Evolutionary conservation across 2,329 filamentous ascomycete species (phyloP), one percentile per base, ranked within the genome.

Genomic region (Chrysoporthe cubensis): DNA sequence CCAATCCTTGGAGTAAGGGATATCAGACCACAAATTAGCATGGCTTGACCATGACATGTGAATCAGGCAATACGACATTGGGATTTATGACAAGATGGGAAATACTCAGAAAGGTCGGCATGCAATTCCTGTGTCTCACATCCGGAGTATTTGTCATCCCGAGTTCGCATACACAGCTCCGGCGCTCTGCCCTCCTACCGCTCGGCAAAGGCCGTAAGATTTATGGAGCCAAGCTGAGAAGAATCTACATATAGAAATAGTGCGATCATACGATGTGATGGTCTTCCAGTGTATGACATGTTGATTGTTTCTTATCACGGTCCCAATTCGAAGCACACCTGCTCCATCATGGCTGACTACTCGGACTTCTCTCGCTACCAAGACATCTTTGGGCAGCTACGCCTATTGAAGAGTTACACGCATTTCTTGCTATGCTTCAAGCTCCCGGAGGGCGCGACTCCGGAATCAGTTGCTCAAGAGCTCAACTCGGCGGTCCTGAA

Each of bases 311-410:
- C 26, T 21, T 16, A 21, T 54, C 50, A 32, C 4, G 6, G 2
- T n/a, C 26, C 3, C 7, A 54, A 16, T 1, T 2, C 8, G 11
- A 34, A 16, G 4, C 50, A 54, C 13, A 54, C 14, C 4, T 11
- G 4, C n/a, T 14, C 26, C 50, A 34, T 3, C 50, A 54, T 54
- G 50, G 26, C 26, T 21, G 50, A 54, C 26, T 54, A 54, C 50
- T 14, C 50, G 32, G 50, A 54, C 50, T 34, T 54, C 26, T 54
- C 50, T 42, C 57, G 57, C 34, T 61, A 44, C 42, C 59, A 61
- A 46, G 59, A 61, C 21, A 42, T 61, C 16, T 42, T 61, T 32
- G 59, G 59, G 7, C 59, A 61, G 59, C 26, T 61, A 16, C 59
- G 32, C 59, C 34, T 44, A 9, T 40, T 61, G 5, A 61, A 61